Base-by-base conservation (phyloP, 2,329 filamentous ascomycete genomes). In the Ciborinia camelliae region DNA sequence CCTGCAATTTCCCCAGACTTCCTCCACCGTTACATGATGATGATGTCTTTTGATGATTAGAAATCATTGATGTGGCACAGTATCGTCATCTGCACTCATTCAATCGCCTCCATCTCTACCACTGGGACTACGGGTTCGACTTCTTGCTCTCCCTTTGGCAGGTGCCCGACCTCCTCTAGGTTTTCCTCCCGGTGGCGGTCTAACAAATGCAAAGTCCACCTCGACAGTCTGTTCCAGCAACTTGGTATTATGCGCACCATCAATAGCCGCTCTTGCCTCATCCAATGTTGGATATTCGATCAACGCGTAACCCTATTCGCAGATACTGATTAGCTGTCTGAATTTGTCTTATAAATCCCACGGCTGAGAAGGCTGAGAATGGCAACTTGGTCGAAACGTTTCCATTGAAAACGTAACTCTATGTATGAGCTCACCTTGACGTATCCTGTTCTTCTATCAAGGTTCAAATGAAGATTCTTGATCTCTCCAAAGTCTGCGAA, bases 401-500 rank as follows among this genome's bases (percentile, higher is more conserved):
- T 37, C 45, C n/a, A 23, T 47, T 39, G 23, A 30, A 48, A 35
- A 60, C 51, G 37, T 26, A 41, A 35, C 32, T 5, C 23, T 32
- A 48, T 28, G 66, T 39, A 62, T 32, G 48, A 23, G 72, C 76
- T 28, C 73, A 90, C 91, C 88, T 95, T 95, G 71, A 94, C 91
- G 74, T 94, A 95, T 75, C 91, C 91, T 67, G 89, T 94, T 73
- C 91, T 82, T 62, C 91, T 82, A 75, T 95, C 91, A 68, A 95
- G 80, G 75, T 95, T 95, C 75, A 95, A 78, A 74, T 95, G 91
- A 74, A 94, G 76, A 74, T 95, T 95, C 82, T 92, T 92, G 73
- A 95, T 91, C 78, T 94, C 90, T 71, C 91, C 91, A 74, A 84
- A 95, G 72, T 95, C 91, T 73, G 86, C 89, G 76, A 95, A 95